phyloP scores from a whole-genome alignment of 306 rosid genomes.

The Vigna reflexopilosa region DNA sequence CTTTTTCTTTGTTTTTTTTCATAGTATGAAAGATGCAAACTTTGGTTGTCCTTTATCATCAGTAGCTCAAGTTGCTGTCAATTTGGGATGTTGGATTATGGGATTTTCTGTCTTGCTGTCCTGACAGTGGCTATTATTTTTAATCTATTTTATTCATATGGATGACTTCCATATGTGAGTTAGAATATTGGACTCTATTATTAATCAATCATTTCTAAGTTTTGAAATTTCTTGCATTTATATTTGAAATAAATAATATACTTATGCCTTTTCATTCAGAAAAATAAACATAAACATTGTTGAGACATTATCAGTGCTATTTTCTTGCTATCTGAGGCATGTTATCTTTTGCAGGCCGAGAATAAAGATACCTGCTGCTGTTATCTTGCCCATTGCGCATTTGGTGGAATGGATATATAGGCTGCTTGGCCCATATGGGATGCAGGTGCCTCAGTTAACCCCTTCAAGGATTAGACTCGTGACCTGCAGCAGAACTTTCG shows the following conservation, averaged over 20 bases:
- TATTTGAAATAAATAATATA: no score
- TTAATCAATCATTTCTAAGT: constrained; percentile 6
- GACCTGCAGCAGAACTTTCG: constrained; percentile 85
- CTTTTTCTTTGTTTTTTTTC: neutral
- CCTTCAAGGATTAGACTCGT: constrained; percentile 93
- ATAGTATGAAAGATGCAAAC: constrained; percentile 9
- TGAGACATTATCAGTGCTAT: constrained; percentile 26
- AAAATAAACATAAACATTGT: neutral
- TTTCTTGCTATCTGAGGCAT: constrained; percentile 50
- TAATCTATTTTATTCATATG: neutral
- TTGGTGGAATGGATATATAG: constrained; percentile 75
- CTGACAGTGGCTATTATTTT: neutral
- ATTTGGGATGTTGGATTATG: constrained; percentile 35
- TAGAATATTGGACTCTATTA: constrained; percentile 16
- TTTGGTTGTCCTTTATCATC: constrained; percentile 14
- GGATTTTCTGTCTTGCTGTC: neutral
- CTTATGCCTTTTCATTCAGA: neutral
- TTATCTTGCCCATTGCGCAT: constrained; percentile 91
- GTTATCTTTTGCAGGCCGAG: constrained; percentile 79
- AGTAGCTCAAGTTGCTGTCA: constrained; percentile 33
- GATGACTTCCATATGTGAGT: constrained; percentile 5
- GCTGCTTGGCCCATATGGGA: constrained; percentile 94
- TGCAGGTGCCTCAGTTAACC: constrained; percentile 95
- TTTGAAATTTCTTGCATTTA: neutral
- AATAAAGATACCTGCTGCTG: constrained; percentile 79